Evolutionary conservation across 257 asterid species (phyloP).

Genomic region (Eucommia ulmoides): DNA sequence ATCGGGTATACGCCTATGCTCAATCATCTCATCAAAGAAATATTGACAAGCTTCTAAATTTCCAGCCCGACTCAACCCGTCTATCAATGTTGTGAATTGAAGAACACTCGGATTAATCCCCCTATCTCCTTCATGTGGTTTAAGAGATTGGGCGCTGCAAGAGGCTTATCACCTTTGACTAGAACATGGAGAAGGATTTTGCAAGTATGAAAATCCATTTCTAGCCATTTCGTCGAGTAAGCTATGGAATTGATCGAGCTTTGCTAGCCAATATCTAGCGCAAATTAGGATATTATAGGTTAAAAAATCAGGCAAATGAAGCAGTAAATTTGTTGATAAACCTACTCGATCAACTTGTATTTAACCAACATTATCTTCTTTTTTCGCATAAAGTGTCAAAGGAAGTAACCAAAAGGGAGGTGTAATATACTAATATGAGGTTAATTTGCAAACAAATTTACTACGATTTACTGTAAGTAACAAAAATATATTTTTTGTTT

Average conservation of each 20-base stretch:
- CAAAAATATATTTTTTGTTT: too few relatives aligned
- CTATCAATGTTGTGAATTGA: constrained; percentile 83
- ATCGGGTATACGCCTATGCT: constrained; percentile 64
- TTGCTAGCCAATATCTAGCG: constrained; percentile 74
- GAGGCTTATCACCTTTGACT: constrained; percentile 75
- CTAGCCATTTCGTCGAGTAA: constrained; percentile 82
- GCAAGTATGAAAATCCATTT: constrained; percentile 65
- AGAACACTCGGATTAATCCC: constrained; percentile 55
- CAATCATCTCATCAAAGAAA: constrained; percentile 67
- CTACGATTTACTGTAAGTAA: too few relatives aligned
- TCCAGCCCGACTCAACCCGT: constrained; percentile 93
- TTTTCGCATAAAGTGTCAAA: too few relatives aligned
- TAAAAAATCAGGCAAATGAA: constrained; percentile 63
- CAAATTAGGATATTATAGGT: constrained; percentile 84
- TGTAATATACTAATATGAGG: too few relatives aligned
- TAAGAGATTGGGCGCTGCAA: constrained; percentile 73
- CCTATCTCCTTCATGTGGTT: constrained; percentile 86
- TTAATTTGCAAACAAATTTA: too few relatives aligned
- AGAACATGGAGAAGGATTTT: constrained; percentile 79
- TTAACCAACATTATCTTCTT: too few relatives aligned
- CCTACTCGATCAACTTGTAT: constrained; percentile 88
- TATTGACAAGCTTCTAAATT: constrained; percentile 70
- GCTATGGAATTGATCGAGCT: constrained; percentile 63
- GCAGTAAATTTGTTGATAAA: constrained; percentile 68
- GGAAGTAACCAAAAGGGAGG: too few relatives aligned